Evolutionary conservation across 257 asterid species (phyloP).

Genomic region (Solanum bulbocastanum): DNA sequence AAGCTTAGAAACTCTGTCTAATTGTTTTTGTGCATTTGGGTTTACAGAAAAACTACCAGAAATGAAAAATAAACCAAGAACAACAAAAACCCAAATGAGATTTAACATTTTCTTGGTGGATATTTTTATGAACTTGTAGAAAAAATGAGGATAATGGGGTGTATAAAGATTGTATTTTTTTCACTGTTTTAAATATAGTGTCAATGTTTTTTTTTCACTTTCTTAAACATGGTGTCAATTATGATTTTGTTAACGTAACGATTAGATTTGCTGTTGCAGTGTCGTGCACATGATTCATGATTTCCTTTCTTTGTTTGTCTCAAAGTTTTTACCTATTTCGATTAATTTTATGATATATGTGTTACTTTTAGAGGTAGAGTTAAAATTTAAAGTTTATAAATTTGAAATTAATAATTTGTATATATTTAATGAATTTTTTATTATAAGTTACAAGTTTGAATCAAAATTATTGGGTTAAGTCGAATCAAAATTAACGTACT

Average conservation of each 20-base stretch:
- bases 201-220: neutral
- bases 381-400: accelerated
- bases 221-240: neutral
- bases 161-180: neutral
- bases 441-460: neutral
- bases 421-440: neutral
- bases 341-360: neutral
- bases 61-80: conserved; percentile 17
- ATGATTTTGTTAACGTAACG: neutral
- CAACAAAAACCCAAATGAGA: conserved; percentile 27
- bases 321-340: accelerated
- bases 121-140: neutral
- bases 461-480: neutral
- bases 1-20: conserved; percentile 48
- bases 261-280: neutral
- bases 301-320: neutral
- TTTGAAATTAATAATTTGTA: neutral
- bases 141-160: neutral
- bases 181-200: neutral
- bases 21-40: conserved; percentile 31
- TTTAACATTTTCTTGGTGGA: conserved; percentile 31
- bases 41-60: conserved; percentile 21
- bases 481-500: neutral
- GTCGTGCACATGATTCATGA: neutral
- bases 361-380: no score